Percentiles rank a stretch among this genome's conserved stretches.
Evolutionary conservation across 1,139 yeast species (phyloP).

Genomic region (Lodderomyces elongisporus): DNA sequence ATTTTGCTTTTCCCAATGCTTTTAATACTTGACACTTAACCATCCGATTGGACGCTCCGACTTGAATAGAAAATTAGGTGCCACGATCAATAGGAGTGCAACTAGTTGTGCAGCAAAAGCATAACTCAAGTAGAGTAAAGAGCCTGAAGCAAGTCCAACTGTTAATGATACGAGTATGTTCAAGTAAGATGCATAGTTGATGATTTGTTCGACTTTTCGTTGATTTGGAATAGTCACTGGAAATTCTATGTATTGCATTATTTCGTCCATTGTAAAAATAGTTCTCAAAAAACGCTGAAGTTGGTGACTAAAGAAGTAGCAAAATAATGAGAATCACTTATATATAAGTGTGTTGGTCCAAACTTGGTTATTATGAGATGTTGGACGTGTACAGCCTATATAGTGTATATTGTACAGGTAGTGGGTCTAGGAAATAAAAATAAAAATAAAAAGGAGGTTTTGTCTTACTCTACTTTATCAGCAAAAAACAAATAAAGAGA

Average conservation of each 20-base stretch:
- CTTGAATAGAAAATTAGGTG: slow-evolving; percentile 14
- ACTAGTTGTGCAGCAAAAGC: slow-evolving; percentile 12
- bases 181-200: slow-evolving; percentile 7
- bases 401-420: too few species aligned
- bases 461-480: too few species aligned
- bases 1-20: neutral
- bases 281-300: too few species aligned
- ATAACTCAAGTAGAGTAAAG: slow-evolving; percentile 8
- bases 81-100: slow-evolving; percentile 9
- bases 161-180: slow-evolving; percentile 10
- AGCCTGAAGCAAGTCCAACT: slow-evolving; percentile 11
- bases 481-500: too few species aligned
- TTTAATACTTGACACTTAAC: slow-evolving; percentile 10
- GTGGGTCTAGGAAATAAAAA: too few species aligned
- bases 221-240: slow-evolving; percentile 16
- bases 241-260: slow-evolving; percentile 10
- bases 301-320: too few species aligned
- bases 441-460: too few species aligned
- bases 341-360: too few species aligned
- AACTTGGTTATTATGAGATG: too few species aligned
- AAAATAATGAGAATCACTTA: too few species aligned
- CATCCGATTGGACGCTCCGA: slow-evolving; percentile 12
- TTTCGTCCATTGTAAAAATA: slow-evolving; percentile 9
- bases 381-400: too few species aligned
- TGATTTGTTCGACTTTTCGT: slow-evolving; percentile 9